A percentile compares a stretch with the other conserved stretches of the same genome.
These are phyloP conservation scores for Jamesozyma spencerorum DNA, from an alignment of 805 yeast species.

Conservation along the genomic window DNA sequence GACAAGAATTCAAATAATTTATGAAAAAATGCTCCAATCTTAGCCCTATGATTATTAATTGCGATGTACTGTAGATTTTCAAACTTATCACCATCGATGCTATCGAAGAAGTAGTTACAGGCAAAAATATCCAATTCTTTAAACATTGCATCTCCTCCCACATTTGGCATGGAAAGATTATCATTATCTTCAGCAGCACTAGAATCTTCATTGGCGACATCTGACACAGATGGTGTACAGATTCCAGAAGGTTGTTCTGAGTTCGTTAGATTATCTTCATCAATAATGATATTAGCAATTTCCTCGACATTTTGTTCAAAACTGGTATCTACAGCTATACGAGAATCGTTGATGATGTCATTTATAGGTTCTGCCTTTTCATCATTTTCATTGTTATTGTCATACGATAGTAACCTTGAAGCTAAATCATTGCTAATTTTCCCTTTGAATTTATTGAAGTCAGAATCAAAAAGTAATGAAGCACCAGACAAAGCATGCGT, in stretches of 20 bases:
- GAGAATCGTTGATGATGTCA: constrained; percentile 4
- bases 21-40: constrained; percentile 58
- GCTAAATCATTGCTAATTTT: too few relatives aligned
- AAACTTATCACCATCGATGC: constrained; percentile 37
- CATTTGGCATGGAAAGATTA: background rate
- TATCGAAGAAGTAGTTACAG: constrained; percentile 57
- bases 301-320: background rate
- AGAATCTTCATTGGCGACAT: constrained; percentile 12
- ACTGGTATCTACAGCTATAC: background rate
- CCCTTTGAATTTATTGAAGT: constrained; percentile 36
- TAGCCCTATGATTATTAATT: constrained; percentile 52
- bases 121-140: constrained; percentile 56
- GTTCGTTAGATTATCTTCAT: constrained; percentile 31
- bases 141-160: constrained; percentile 18
- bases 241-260: constrained; percentile 34
- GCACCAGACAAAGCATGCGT: constrained; percentile 61
- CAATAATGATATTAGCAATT: constrained; percentile 18
- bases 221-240: constrained; percentile 60
- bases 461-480: constrained; percentile 66
- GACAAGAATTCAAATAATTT: constrained; percentile 40
- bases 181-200: background rate
- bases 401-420: constrained; percentile 3
- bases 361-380: constrained; percentile 20
- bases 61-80: constrained; percentile 36
- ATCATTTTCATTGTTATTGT: constrained; percentile 11